Percentiles rank a stretch among this genome's conserved stretches.
Conservation (phyloP, 1,139 yeast species). For the Sugiyamaella japonica region DNA sequence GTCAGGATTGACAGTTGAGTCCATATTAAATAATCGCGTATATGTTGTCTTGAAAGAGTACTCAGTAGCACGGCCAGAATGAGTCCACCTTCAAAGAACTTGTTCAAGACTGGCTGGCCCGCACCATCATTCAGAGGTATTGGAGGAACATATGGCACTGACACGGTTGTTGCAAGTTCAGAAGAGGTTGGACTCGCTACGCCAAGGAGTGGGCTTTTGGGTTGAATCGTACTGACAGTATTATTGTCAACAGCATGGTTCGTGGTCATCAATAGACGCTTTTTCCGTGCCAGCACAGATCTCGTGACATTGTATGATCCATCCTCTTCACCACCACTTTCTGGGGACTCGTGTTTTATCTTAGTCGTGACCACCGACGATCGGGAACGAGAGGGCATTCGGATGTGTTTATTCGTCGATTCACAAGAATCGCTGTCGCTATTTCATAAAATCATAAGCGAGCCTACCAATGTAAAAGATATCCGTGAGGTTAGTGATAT, state of each 20-base stretch:
- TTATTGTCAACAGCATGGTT: neutral
- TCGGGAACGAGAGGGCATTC: conserved; percentile 5
- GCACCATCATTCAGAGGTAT: conserved; percentile 16
- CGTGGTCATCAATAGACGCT: neutral
- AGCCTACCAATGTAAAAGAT: neutral
- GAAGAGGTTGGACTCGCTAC: conserved; percentile 1
- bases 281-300: conserved; percentile 12
- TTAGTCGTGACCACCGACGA: conserved; percentile 8
- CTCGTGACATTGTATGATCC: conserved; percentile 6
- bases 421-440: neutral
- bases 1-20: conserved; percentile 15
- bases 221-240: neutral
- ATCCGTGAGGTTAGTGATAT: neutral
- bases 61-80: conserved; percentile 9
- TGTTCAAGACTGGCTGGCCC: conserved; percentile 15
- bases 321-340: conserved; percentile 10
- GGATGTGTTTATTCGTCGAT: neutral
- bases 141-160: neutral
- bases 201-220: neutral
- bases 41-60: conserved; percentile 7
- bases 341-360: neutral
- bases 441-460: neutral
- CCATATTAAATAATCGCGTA: conserved; percentile 16
- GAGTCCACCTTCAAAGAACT: conserved; percentile 15
- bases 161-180: neutral